Evolutionary conservation across 441 rosid species (phyloP).

Genomic region (Pelargonium fulgidum): DNA sequence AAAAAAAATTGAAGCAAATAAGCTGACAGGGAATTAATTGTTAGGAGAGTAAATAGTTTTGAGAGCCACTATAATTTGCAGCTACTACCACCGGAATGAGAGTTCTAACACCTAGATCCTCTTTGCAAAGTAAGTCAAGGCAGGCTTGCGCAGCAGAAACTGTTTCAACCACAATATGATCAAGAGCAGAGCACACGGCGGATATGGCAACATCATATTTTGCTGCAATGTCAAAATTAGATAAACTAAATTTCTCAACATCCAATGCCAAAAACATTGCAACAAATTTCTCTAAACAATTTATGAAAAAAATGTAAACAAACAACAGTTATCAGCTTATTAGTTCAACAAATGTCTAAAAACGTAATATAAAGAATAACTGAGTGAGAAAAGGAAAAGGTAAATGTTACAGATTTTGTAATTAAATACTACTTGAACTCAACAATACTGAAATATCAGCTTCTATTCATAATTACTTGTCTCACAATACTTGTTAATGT

Average conservation of each 20-base stretch:
- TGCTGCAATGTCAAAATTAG: slow-evolving; percentile 46
- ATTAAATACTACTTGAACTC: not conserved
- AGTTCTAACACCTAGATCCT: slow-evolving; percentile 84
- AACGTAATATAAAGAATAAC: not conserved
- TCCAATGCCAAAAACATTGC: not conserved
- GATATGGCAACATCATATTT: slow-evolving; percentile 93
- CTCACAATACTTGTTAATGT: not conserved
- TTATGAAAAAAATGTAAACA: not conserved
- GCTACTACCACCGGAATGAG: slow-evolving; percentile 87
- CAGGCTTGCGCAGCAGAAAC: slow-evolving; percentile 86
- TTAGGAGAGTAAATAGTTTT: not conserved
- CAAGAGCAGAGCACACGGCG: slow-evolving; percentile 88
- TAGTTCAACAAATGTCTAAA: not conserved
- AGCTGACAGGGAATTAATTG: not conserved
- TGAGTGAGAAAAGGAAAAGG: not conserved
- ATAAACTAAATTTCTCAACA: slow-evolving; percentile 13
- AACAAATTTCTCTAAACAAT: not conserved
- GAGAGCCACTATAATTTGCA: not conserved
- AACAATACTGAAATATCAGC: not conserved
- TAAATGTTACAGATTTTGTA: not conserved
- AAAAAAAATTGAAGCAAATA: not conserved
- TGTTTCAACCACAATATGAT: slow-evolving; percentile 91
- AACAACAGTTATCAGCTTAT: not conserved
- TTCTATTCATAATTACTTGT: not conserved
- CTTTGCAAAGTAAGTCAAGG: slow-evolving; percentile 80